A percentile compares a stretch with the other conserved stretches of the same genome.
These are phyloP conservation scores for Cryptococcus depauperatus DNA, from an alignment of 1,284 basidiomycete species.

Conservation along the genomic window DNA sequence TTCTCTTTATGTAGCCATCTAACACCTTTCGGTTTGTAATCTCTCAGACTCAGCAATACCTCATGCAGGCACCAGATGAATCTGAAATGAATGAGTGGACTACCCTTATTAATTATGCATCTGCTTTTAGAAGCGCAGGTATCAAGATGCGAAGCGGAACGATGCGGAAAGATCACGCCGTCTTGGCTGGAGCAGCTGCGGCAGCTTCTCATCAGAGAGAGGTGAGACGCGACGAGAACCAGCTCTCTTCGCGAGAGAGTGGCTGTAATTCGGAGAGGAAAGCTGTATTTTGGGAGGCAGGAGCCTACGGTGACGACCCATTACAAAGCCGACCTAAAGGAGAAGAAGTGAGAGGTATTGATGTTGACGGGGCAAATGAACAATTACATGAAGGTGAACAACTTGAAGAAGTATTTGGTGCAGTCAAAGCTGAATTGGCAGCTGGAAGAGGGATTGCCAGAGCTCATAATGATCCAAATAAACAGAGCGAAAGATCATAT, in stretches of 20 bases:
- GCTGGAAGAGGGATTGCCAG: conserved; percentile 33
- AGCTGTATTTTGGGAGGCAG: conserved; percentile 16
- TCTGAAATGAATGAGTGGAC: conserved; percentile 87
- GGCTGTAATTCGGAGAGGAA: conserved; percentile 9
- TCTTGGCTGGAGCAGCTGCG: conserved; percentile 70
- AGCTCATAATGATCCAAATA: conserved; percentile 3
- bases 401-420: conserved; percentile 68
- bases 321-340: background rate
- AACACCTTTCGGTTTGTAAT: conserved; percentile 73
- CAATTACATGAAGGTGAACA: conserved; percentile 37
- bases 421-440: conserved; percentile 73
- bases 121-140: conserved; percentile 79
- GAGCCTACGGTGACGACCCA: background rate
- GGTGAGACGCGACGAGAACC: conserved; percentile 8
- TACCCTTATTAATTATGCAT: conserved; percentile 85
- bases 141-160: conserved; percentile 69
- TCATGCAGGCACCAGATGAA: conserved; percentile 67
- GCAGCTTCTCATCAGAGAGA: conserved; percentile 59
- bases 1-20: conserved; percentile 58
- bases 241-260: background rate
- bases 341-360: conserved; percentile 12
- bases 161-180: conserved; percentile 61
- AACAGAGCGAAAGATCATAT: background rate
- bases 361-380: conserved; percentile 31
- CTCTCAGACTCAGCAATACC: conserved; percentile 57